These are phyloP conservation scores for Candida maris DNA, from an alignment of 805 yeast genomes.

Conservation along the genomic window DNA sequence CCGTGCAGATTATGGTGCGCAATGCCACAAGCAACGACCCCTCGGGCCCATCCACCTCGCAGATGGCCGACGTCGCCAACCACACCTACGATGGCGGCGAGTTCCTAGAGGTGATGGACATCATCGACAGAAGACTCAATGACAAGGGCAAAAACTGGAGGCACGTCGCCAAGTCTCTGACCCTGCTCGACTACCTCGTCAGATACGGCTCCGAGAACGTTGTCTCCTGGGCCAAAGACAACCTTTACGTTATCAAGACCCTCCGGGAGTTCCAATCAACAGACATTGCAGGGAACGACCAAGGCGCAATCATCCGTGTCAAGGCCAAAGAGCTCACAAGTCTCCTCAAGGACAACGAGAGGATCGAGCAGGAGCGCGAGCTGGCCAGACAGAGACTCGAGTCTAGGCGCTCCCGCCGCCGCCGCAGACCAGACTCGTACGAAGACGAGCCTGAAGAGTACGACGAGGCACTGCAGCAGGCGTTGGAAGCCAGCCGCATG, in stretches of 20 bases:
- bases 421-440: slow-evolving; percentile 23
- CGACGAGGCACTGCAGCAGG: slow-evolving; percentile 76
- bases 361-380: slow-evolving; percentile 67
- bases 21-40: slow-evolving; percentile 90
- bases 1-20: slow-evolving; percentile 82
- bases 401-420: slow-evolving; percentile 32
- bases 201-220: slow-evolving; percentile 85
- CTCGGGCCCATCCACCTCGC: slow-evolving; percentile 73
- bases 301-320: slow-evolving; percentile 82
- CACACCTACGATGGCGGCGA: slow-evolving; percentile 69
- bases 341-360: slow-evolving; percentile 76
- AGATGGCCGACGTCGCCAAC: slow-evolving; percentile 80
- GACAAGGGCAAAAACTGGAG: slow-evolving; percentile 98
- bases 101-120: slow-evolving; percentile 87
- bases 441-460: slow-evolving; percentile 39
- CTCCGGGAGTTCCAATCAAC: slow-evolving; percentile 81
- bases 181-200: slow-evolving; percentile 84
- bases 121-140: slow-evolving; percentile 85
- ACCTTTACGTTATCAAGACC: slow-evolving; percentile 82
- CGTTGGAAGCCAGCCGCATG: slow-evolving; percentile 71
- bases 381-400: slow-evolving; percentile 28
- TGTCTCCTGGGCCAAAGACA: slow-evolving; percentile 88
- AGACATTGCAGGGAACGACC: slow-evolving; percentile 77
- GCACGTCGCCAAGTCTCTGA: slow-evolving; percentile 87
- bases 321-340: slow-evolving; percentile 86